Percentiles rank a stretch among this genome's conserved stretches.
phyloP scores from a whole-genome alignment of 306 rosid genomes.

The Oemleria cerasiformis region DNA sequence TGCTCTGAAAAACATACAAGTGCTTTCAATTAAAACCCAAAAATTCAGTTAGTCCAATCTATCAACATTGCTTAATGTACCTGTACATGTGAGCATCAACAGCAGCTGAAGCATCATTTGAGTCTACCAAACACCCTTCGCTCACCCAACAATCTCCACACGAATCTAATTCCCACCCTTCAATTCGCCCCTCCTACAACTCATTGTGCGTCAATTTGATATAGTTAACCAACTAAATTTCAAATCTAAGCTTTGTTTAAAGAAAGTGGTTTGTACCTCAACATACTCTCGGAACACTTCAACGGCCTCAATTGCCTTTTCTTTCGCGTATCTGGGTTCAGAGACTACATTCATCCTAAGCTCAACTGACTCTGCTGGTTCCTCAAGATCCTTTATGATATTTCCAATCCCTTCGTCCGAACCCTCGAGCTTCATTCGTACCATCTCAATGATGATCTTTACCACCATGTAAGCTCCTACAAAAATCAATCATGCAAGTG shows the following conservation, averaged over 20 bases:
- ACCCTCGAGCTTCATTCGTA: constrained; percentile 76
- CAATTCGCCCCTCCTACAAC: constrained; percentile 63
- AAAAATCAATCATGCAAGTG: not conserved
- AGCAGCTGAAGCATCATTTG: constrained; percentile 55
- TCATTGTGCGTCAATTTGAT: not conserved
- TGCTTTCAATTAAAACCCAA: not conserved
- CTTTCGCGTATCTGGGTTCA: constrained; percentile 67
- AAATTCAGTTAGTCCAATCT: not conserved
- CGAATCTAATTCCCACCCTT: constrained; percentile 86
- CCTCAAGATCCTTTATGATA: constrained; percentile 76
- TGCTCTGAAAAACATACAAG: constrained; percentile 41
- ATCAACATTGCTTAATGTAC: constrained; percentile 21
- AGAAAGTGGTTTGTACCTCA: constrained; percentile 37
- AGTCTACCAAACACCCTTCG: constrained; percentile 81
- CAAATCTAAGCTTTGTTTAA: no score
- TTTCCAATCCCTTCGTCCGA: constrained; percentile 77
- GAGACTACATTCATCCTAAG: constrained; percentile 68
- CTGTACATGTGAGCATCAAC: constrained; percentile 90
- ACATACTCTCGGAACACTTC: constrained; percentile 61
- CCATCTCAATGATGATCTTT: constrained; percentile 85
- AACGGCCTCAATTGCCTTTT: constrained; percentile 57
- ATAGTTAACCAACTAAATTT: not conserved
- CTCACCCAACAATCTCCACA: constrained; percentile 98
- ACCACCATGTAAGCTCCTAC: constrained; percentile 87
- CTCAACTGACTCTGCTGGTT: constrained; percentile 63